phyloP scores from a whole-genome alignment of 2,329 filamentous ascomycete genomes.

The Colletotrichum horii region DNA sequence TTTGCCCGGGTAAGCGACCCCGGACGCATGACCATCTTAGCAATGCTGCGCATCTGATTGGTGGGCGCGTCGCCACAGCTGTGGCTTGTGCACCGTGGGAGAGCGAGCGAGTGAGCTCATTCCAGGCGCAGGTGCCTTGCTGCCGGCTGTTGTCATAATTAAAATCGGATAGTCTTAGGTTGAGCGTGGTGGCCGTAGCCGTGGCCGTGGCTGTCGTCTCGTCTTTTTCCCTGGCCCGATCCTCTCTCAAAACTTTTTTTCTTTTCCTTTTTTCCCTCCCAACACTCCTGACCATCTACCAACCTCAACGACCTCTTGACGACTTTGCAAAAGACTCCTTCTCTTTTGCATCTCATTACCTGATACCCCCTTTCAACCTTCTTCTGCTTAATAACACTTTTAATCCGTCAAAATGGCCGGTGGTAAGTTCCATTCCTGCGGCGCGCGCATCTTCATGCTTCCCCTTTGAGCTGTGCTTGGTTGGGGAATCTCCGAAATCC shows the following conservation, averaged over 20 bases:
- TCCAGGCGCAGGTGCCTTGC: slow-evolving; percentile 15
- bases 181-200: slow-evolving; percentile 10
- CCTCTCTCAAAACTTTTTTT: slow-evolving; percentile 26
- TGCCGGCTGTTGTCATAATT: slow-evolving; percentile 44
- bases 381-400: slow-evolving; percentile 13
- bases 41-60: slow-evolving; percentile 39
- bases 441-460: background rate
- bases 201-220: slow-evolving; percentile 22
- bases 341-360: slow-evolving; percentile 22
- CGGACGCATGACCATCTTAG: slow-evolving; percentile 13
- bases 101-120: slow-evolving; percentile 32
- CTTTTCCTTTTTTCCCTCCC: background rate
- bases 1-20: slow-evolving; percentile 20
- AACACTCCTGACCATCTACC: background rate
- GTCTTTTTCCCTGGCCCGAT: slow-evolving; percentile 28
- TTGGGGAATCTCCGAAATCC: slow-evolving; percentile 4
- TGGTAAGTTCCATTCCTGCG: slow-evolving; percentile 40
- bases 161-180: slow-evolving; percentile 35
- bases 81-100: slow-evolving; percentile 32
- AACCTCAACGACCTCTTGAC: slow-evolving; percentile 14
- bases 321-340: slow-evolving; percentile 22
- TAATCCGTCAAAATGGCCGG: slow-evolving; percentile 45
- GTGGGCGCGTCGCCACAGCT: slow-evolving; percentile 30
- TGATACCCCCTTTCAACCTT: slow-evolving; percentile 28
- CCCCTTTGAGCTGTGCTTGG: background rate